Conservation (phyloP, 148 eudicot species). For the Selenicereus undatus region DNA sequence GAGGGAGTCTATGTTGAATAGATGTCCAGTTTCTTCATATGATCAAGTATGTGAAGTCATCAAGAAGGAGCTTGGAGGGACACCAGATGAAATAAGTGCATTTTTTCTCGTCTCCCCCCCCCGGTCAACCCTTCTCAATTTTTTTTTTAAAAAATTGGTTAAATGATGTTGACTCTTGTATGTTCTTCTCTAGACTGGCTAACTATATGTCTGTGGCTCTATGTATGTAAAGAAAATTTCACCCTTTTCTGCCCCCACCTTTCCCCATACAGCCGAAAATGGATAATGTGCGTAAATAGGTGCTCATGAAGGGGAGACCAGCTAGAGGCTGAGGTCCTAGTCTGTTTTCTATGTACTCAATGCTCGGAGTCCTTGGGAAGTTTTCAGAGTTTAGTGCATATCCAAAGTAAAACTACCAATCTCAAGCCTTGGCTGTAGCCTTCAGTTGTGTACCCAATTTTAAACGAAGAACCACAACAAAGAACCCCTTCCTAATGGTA, state of each 20-base stretch:
- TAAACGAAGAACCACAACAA: neutral
- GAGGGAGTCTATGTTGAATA: slow-evolving; percentile 89
- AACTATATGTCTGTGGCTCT: too few relatives aligned
- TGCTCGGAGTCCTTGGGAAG: neutral
- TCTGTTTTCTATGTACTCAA: neutral
- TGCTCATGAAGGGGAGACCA: neutral
- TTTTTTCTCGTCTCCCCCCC: neutral
- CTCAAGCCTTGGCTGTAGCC: neutral
- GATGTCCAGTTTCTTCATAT: slow-evolving; percentile 88
- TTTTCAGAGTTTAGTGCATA: neutral
- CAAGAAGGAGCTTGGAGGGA: slow-evolving; percentile 84
- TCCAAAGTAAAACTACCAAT: neutral
- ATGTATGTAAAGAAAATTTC: neutral
- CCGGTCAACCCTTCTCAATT: neutral
- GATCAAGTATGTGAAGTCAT: slow-evolving; percentile 84
- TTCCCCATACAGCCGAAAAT: neutral
- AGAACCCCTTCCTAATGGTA: neutral
- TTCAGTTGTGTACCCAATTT: neutral
- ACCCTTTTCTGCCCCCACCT: neutral
- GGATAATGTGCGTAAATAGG: neutral
- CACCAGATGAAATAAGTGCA: slow-evolving; percentile 74
- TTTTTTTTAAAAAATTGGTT: too few relatives aligned
- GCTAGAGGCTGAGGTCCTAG: neutral
- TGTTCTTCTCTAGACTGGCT: too few relatives aligned
- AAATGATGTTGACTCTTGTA: too few relatives aligned